phyloP scores from a whole-genome alignment of 1,139 yeast genomes.

The Candida neerlandica region DNA sequence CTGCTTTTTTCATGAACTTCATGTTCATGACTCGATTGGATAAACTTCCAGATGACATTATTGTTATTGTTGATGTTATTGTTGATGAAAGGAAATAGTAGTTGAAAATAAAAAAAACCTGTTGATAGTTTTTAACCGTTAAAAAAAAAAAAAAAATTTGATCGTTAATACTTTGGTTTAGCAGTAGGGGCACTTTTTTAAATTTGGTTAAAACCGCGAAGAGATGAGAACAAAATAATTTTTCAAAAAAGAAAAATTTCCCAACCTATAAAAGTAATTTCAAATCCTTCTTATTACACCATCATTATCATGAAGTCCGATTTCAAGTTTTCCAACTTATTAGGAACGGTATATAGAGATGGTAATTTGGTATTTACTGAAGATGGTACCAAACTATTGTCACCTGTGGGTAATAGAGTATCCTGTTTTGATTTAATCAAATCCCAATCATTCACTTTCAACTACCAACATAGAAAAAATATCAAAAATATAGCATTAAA shows the following conservation, averaged over 20 bases:
- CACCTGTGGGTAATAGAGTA: constrained; percentile 95
- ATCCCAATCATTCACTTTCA: constrained; percentile 85
- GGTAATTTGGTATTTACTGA: constrained; percentile 88
- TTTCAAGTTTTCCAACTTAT: constrained; percentile 72
- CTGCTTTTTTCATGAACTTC: constrained; percentile 58
- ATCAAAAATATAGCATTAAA: constrained; percentile 80
- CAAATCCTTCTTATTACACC: neutral
- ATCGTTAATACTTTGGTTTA: no score
- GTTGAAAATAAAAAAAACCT: neutral
- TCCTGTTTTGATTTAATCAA: constrained; percentile 84
- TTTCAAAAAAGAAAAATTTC: neutral
- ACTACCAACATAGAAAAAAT: constrained; percentile 90
- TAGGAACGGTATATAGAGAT: constrained; percentile 92
- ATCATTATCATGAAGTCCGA: constrained; percentile 44
- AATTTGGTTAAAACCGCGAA: neutral
- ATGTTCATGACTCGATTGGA: constrained; percentile 72
- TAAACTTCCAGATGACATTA: constrained; percentile 31
- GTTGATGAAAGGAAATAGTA: neutral
- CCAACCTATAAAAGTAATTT: no score
- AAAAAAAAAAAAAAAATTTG: no score
- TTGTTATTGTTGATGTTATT: neutral
- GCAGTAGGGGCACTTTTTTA: no score
- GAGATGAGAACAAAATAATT: constrained; percentile 8
- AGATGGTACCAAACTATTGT: constrained; percentile 79
- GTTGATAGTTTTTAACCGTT: neutral